phyloP scores from a whole-genome alignment of 2,329 filamentous ascomycete species.

The Aspergillus niger region DNA sequence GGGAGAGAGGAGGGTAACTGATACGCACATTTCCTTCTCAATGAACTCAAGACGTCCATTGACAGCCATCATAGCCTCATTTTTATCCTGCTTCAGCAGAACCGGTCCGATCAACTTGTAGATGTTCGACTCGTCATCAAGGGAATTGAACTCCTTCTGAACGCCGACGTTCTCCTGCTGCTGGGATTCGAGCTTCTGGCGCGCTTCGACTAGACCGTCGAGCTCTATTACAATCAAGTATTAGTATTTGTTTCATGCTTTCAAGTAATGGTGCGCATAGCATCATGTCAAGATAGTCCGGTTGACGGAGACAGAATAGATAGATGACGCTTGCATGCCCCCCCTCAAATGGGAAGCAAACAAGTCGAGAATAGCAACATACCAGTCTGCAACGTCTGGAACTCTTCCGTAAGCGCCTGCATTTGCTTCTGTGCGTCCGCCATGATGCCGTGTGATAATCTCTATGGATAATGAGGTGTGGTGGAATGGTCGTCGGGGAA shows the following conservation, averaged over 20 bases:
- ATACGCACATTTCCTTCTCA: conserved; percentile 80
- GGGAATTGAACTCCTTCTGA: conserved; percentile 80
- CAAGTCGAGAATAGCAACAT: conserved; percentile 21
- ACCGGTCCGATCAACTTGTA: conserved; percentile 96
- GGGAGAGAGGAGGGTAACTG: neutral
- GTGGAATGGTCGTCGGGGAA: conserved; percentile 25
- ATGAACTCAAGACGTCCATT: conserved; percentile 92
- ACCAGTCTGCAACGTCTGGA: conserved; percentile 84
- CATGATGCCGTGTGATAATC: conserved; percentile 50
- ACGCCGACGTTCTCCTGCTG: conserved; percentile 90
- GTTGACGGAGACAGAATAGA: neutral
- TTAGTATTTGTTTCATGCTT: neutral
- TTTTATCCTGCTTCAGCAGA: conserved; percentile 88
- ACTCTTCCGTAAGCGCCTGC: conserved; percentile 83
- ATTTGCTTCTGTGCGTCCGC: conserved; percentile 74
- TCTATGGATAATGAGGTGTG: neutral
- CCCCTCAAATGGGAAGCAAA: neutral
- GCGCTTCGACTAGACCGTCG: conserved; percentile 71
- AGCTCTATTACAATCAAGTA: conserved; percentile 62
- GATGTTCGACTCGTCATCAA: conserved; percentile 82
- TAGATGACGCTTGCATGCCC: neutral
- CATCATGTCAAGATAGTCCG: neutral
- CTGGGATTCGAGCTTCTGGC: conserved; percentile 89
- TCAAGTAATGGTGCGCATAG: neutral
- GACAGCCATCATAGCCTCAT: conserved; percentile 86